A percentile compares a stretch with the other conserved stretches of the same genome.
These are phyloP conservation scores for Paracoccidioides lutzii DNA, from an alignment of 2,329 filamentous ascomycete genomes.

Conservation along the genomic window DNA sequence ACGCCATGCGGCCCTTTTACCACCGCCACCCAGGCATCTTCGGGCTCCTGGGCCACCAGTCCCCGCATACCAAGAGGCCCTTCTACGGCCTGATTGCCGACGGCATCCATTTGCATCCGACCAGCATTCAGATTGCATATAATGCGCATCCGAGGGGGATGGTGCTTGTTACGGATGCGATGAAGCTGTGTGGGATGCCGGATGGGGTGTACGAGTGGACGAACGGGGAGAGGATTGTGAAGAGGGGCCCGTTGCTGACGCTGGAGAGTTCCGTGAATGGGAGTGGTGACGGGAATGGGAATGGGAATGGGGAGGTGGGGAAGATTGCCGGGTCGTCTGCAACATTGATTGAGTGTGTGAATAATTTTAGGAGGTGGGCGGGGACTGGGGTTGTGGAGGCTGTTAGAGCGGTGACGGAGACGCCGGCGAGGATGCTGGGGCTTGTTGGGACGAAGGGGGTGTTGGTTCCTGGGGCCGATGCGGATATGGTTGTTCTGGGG, in stretches of 20 bases:
- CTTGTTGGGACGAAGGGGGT: conserved; percentile 28
- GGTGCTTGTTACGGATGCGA: conserved; percentile 83
- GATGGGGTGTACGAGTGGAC: conserved; percentile 81
- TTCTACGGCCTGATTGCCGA: conserved; percentile 86
- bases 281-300: too few species aligned
- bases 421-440: conserved; percentile 28
- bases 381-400: conserved; percentile 27
- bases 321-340: conserved; percentile 59
- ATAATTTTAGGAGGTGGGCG: conserved; percentile 33
- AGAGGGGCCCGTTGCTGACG: conserved; percentile 55
- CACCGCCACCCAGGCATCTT: conserved; percentile 88
- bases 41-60: conserved; percentile 61
- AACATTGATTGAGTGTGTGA: conserved; percentile 32
- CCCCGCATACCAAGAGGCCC: conserved; percentile 40
- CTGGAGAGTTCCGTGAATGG: conserved; percentile 63
- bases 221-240: conserved; percentile 50
- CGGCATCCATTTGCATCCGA: conserved; percentile 79
- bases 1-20: conserved; percentile 81
- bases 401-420: conserved; percentile 29
- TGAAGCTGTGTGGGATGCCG: conserved; percentile 71
- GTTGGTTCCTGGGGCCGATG: conserved; percentile 29
- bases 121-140: conserved; percentile 78
- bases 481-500: conserved; percentile 29
- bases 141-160: conserved; percentile 73
- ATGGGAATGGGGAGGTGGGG: conserved; percentile 56